A percentile compares a stretch with the other conserved stretches of the same genome.
Evolutionary conservation across 257 asterid species (phyloP).

Genomic region (Datura wrightii): DNA sequence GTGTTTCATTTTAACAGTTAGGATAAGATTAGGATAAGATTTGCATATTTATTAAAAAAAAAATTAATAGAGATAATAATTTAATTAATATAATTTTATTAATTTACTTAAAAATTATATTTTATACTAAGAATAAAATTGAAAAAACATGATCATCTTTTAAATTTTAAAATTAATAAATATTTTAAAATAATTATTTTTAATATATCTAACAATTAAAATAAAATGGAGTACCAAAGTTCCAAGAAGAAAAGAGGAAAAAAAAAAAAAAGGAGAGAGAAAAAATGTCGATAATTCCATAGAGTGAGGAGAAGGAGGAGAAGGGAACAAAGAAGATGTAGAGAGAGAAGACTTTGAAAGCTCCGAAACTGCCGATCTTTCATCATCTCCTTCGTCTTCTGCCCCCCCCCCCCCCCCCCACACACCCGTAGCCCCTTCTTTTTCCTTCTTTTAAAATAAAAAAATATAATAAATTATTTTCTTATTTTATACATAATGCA

Average conservation of each 20-base stretch:
- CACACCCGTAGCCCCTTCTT: not conserved
- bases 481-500: slow-evolving; percentile 35
- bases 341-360: slow-evolving; percentile 42
- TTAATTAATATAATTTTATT: too few relatives aligned
- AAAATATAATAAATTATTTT: slow-evolving; percentile 16
- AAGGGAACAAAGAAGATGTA: slow-evolving; percentile 15
- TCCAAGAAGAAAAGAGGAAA: not conserved
- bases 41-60: too few relatives aligned
- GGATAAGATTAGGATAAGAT: too few relatives aligned
- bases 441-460: slow-evolving; percentile 22
- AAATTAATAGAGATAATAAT: too few relatives aligned
- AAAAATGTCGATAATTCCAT: slow-evolving; percentile 41
- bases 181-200: too few relatives aligned
- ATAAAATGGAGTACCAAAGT: too few relatives aligned
- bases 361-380: slow-evolving; percentile 50
- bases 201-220: too few relatives aligned
- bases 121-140: too few relatives aligned
- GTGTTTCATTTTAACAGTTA: too few relatives aligned
- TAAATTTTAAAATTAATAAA: too few relatives aligned
- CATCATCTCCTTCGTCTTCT: slow-evolving; percentile 35
- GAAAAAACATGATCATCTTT: too few relatives aligned
- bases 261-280: not conserved
- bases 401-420: slow-evolving; percentile 14
- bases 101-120: too few relatives aligned
- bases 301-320: slow-evolving; percentile 33